Base-by-base conservation (phyloP, 441 rosid species). In the Erodium moschatum region DNA sequence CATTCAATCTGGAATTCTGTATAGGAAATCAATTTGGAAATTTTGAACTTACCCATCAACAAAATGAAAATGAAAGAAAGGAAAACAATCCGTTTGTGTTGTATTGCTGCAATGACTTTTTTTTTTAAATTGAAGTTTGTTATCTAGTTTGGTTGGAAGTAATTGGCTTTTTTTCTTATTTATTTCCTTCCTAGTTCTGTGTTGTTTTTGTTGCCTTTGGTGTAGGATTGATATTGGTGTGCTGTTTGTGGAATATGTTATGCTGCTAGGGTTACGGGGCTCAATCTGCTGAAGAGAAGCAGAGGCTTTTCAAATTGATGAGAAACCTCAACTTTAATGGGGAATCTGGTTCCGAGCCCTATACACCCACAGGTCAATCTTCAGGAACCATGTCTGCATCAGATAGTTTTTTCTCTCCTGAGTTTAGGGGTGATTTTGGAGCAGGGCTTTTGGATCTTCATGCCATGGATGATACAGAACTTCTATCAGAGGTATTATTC, bases 401-500 rank as follows among this genome's bases (percentile, higher is more conserved):
- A 46, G 99, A 91, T 81, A 89, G 90, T 31, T 83, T 92, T 74
- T 90, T 85, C 82, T 86, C 99, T 71, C 85, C 92, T 0, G 99
- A 95, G 60, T 86, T 95, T 67, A 86, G 92, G 80, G 97, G 98
- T 68, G 99, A 92, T 77, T 89, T 91, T 86, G 99, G 98, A 72
- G 97, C 97, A 77, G 99, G 97, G 67, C 93, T 95, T 71, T 73
- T 95, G 80, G 98, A 95, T 82, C 99, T 95, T 76, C 97, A 90
- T 75, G 91, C 97, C 38, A 87, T 95, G 96, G 99, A 95, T 77
- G 98, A 95, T 68, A 95, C 96, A 1, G 98, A 90, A 82, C 93
- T 95, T 82, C 84, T 95, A 46, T 89, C 95, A 15, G 99, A 95
- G 96, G 99, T 95, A 81, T 67, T 73, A 18, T 69, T 74, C 38